Evolutionary conservation across 805 yeast species (phyloP), one percentile per base, ranked within the genome.

Genomic region (Yamadazyma paraphyllophila): DNA sequence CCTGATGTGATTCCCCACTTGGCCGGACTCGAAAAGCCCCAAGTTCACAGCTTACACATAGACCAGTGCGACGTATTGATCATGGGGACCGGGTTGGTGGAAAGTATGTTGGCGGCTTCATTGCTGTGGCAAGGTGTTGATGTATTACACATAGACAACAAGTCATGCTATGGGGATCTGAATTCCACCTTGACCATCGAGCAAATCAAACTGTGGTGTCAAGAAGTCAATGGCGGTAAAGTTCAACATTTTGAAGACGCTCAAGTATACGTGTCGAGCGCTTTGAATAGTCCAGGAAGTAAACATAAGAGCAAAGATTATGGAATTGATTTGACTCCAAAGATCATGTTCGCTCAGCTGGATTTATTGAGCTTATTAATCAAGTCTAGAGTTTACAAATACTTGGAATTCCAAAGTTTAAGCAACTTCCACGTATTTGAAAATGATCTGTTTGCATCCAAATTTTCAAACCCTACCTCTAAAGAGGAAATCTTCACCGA

Each of bases 41-140:
- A 67, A 39, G 66, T 78, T 27, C 83, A 83, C 14, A 76, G 80
- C 30, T 82, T 94, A 6, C 88, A 83, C 25, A 69, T 83, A 50
- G 72, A 69, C 50, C 65, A 63, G 31, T 88, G 89, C 55, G 99
- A 94, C 60, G 96, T 94, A 11, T 74, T 94, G 26, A 86, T 94
- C 45, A 81, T 86, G 52, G 99, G 99, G 31, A 92, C 99, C 0
- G 98, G 98, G 3, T 73, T 94, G 35, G 84, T 83, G 2, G 96
- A 94, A 63, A 81, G 89, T 54, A 82, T 94, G 10, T 66, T 90
- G 40, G 97, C 98, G 0, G 96, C 97, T 10, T 92, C 97, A 0
- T 73, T 94, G 39, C 85, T 97, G 10, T 94, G 99, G 98, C 96
- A 89, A 57, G 99, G 99, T n/a, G 82, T 94, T n/a, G 82, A 78